These are phyloP conservation scores for Straminergon stramineum DNA, from an alignment of 225 moss, liverwort and hornwort species.

Conservation along the genomic window DNA sequence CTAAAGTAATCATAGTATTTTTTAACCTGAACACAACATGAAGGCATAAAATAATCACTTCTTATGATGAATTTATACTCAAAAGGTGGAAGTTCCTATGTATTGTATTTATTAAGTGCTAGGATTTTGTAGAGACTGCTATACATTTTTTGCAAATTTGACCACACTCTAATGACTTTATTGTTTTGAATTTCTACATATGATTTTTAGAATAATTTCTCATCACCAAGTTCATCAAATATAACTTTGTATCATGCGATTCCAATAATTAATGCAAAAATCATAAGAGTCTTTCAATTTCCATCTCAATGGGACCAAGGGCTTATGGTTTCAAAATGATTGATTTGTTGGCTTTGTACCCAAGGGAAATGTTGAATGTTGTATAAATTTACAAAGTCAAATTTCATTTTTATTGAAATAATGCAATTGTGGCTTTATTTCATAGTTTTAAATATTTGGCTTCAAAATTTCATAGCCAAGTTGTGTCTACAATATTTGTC, in stretches of 20 bases:
- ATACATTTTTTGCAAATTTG: background rate
- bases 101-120: background rate
- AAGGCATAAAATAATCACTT: background rate
- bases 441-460: background rate
- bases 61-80: background rate
- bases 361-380: background rate
- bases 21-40: background rate
- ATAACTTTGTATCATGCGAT: background rate
- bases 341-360: background rate
- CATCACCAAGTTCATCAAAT: background rate
- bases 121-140: accelerated
- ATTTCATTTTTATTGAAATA: background rate
- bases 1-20: background rate
- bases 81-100: background rate
- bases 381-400: background rate
- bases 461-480: background rate
- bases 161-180: background rate
- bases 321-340: background rate
- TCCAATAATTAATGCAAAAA: no score
- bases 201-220: background rate
- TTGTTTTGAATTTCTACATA: background rate
- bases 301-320: background rate
- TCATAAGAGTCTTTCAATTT: no score
- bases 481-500: background rate
- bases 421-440: background rate